Percentiles rank a stretch among this genome's conserved stretches.
Evolutionary conservation across 768 basidiomycete species (phyloP).

Genomic region (Tulasnella sp.): DNA sequence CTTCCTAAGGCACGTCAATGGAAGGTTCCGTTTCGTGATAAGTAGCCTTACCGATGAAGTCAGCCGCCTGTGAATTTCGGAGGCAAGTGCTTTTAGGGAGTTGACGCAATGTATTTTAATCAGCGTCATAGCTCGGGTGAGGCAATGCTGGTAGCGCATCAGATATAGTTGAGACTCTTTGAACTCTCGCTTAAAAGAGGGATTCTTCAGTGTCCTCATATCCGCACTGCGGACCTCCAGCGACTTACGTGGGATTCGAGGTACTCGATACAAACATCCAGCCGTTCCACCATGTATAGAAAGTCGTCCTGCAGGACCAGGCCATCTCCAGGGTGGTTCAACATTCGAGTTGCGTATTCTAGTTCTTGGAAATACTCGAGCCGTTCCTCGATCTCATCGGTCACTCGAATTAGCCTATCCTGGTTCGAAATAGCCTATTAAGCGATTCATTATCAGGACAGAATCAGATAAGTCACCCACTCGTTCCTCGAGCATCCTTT

Average conservation of each 20-base stretch:
- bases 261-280: slow-evolving; percentile 92
- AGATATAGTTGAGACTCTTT: slow-evolving; percentile 90
- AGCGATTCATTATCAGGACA: slow-evolving; percentile 47
- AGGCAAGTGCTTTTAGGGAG: slow-evolving; percentile 69
- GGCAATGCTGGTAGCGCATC: slow-evolving; percentile 96
- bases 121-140: slow-evolving; percentile 96
- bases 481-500: slow-evolving; percentile 82
- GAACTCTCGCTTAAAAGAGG: slow-evolving; percentile 66
- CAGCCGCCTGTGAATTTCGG: slow-evolving; percentile 71
- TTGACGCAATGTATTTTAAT: slow-evolving; percentile 96
- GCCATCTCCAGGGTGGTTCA: slow-evolving; percentile 90
- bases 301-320: slow-evolving; percentile 90
- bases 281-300: slow-evolving; percentile 90
- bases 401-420: slow-evolving; percentile 73
- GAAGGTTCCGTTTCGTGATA: not conserved
- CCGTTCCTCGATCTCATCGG: slow-evolving; percentile 75
- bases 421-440: not conserved
- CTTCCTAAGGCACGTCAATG: slow-evolving; percentile 48
- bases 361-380: slow-evolving; percentile 94
- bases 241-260: slow-evolving; percentile 74
- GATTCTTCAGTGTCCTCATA: not conserved
- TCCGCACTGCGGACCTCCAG: not conserved
- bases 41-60: slow-evolving; percentile 59
- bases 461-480: slow-evolving; percentile 17
- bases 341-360: slow-evolving; percentile 86